Percentiles rank a stretch among this genome's conserved stretches.
Conservation (phyloP, 768 basidiomycete genomes). For the Gymnopilus dilepis region DNA sequence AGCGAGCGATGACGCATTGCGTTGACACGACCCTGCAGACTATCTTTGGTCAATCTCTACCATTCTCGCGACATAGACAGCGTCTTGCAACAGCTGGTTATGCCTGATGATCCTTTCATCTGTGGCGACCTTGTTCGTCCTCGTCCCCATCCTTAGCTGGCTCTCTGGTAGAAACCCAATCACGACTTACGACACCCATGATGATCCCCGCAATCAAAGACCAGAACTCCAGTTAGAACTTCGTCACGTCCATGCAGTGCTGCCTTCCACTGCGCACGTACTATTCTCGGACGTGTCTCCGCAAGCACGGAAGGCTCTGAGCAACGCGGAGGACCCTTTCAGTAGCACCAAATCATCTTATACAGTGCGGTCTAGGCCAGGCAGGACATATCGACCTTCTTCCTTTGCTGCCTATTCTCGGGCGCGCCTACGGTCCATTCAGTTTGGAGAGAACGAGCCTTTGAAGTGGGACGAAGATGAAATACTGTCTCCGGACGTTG, state of each 20-base stretch:
- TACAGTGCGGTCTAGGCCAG: slow-evolving; percentile 41
- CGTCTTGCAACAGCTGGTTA: slow-evolving; percentile 27
- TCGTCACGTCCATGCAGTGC: slow-evolving; percentile 66
- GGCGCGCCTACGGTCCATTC: slow-evolving; percentile 50
- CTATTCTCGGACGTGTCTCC: slow-evolving; percentile 55
- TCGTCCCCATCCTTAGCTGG: slow-evolving; percentile 47
- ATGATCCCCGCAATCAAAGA: neutral
- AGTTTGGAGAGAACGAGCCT: slow-evolving; percentile 48
- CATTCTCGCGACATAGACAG: slow-evolving; percentile 2
- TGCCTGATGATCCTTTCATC: slow-evolving; percentile 55
- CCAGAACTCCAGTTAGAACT: slow-evolving; percentile 53
- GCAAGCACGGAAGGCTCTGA: slow-evolving; percentile 8
- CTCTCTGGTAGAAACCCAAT: slow-evolving; percentile 25
- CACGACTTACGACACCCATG: slow-evolving; percentile 11
- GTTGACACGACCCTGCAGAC: no score
- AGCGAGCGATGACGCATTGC: no score
- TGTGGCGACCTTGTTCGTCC: slow-evolving; percentile 53
- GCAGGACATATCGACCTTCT: slow-evolving; percentile 49
- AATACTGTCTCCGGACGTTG: slow-evolving; percentile 75
- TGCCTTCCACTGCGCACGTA: slow-evolving; percentile 47
- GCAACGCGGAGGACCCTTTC: slow-evolving; percentile 15
- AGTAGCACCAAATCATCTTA: slow-evolving; percentile 34
- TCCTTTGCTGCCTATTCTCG: slow-evolving; percentile 50
- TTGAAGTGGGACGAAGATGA: slow-evolving; percentile 80
- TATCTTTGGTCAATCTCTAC: neutral